phyloP scores from a whole-genome alignment of 371 early-diverging fungal species.

The Mycotypha africana region DNA sequence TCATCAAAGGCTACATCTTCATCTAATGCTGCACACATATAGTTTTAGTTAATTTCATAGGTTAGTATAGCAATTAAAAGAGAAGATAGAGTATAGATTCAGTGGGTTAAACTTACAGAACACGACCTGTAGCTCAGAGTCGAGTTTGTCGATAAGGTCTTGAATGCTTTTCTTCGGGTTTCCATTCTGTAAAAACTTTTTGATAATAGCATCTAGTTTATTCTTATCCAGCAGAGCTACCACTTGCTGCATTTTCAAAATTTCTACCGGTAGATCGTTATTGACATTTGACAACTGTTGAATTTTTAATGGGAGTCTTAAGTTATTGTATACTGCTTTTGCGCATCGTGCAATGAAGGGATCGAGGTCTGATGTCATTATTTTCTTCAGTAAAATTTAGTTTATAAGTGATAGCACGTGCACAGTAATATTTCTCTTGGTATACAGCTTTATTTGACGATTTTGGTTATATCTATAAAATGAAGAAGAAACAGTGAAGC shows the following conservation, averaged over 20 bases:
- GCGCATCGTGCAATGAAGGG: slow-evolving; percentile 12
- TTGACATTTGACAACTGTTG: not conserved
- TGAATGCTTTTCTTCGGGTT: slow-evolving; percentile 17
- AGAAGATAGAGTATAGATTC: no score
- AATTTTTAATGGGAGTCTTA: slow-evolving; percentile 21
- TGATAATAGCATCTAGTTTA: slow-evolving; percentile 12
- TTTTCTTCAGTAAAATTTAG: no score
- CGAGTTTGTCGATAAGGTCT: slow-evolving; percentile 10
- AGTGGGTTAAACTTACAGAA: slow-evolving; percentile 7
- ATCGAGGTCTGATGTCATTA: not conserved
- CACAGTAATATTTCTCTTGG: no score
- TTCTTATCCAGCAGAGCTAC: slow-evolving; percentile 6
- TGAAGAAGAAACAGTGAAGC: no score
- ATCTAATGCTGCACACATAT: no score
- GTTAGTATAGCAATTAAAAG: no score
- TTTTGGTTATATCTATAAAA: no score
- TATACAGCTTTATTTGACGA: no score
- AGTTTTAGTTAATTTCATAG: no score
- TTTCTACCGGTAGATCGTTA: slow-evolving; percentile 9
- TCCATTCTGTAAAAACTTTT: slow-evolving; percentile 13
- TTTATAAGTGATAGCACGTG: no score
- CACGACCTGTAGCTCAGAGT: slow-evolving; percentile 6
- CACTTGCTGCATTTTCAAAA: slow-evolving; percentile 22
- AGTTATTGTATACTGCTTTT: slow-evolving; percentile 34
- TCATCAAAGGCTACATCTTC: no score